These are phyloP conservation scores for Wickerhamiella qilinensis DNA, from an alignment of 805 yeast species.

Conservation along the genomic window DNA sequence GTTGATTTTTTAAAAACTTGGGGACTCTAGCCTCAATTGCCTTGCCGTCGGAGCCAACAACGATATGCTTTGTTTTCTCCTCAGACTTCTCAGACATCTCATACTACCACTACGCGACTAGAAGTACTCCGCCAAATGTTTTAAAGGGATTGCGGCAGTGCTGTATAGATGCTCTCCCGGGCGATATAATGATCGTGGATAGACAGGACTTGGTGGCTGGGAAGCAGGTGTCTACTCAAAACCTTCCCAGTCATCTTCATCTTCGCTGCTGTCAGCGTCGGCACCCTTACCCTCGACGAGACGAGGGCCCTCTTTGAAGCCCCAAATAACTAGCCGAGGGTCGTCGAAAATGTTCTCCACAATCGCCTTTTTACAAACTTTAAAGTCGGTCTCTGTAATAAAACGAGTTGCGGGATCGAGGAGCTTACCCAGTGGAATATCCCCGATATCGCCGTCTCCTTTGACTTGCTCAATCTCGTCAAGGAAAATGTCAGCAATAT, in stretches of 20 bases:
- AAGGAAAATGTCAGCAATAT: constrained; percentile 63
- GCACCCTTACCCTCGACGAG: constrained; percentile 11
- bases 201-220: too few relatives aligned
- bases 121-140: too few relatives aligned
- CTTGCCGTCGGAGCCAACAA: constrained; percentile 4
- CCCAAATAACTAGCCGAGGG: constrained; percentile 49
- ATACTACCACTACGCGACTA: too few relatives aligned
- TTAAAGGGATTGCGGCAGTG: too few relatives aligned
- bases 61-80: neutral
- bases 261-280: constrained; percentile 20
- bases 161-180: too few relatives aligned
- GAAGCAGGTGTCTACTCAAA: constrained; percentile 17
- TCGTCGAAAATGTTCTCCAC: constrained; percentile 53
- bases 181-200: too few relatives aligned
- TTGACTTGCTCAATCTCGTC: constrained; percentile 69
- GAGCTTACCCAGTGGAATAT: constrained; percentile 38
- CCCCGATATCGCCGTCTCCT: constrained; percentile 28
- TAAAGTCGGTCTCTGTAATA: constrained; percentile 31
- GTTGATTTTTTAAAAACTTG: neutral
- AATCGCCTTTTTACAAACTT: constrained; percentile 49
- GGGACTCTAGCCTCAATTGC: neutral
- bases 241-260: constrained; percentile 23
- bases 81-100: neutral
- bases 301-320: constrained; percentile 17
- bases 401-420: constrained; percentile 46